Conservation (phyloP, 768 basidiomycete genomes). For the Mycena capillaripes region DNA sequence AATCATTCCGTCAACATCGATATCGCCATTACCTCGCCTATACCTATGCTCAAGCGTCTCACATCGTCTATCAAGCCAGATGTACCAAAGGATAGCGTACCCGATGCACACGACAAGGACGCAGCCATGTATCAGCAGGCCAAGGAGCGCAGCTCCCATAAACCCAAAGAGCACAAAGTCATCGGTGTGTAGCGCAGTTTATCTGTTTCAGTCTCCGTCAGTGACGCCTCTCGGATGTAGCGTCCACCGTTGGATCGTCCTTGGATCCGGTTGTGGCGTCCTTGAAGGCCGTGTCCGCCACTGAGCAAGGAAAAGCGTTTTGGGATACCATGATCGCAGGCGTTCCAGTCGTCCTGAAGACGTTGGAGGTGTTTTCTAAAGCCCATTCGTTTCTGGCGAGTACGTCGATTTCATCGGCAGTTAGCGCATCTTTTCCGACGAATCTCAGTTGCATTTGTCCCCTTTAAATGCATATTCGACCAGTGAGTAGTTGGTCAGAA, state of each 20-base stretch:
- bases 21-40: neutral
- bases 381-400: slow-evolving; percentile 26
- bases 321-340: neutral
- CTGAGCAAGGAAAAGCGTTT: neutral
- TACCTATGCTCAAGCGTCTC: neutral
- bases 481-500: neutral
- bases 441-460: slow-evolving; percentile 20
- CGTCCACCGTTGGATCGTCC: neutral
- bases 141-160: neutral
- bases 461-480: slow-evolving; percentile 17
- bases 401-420: neutral
- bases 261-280: neutral
- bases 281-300: neutral
- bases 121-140: neutral
- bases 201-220: neutral
- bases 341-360: neutral
- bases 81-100: neutral
- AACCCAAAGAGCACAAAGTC: neutral
- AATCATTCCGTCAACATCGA: neutral
- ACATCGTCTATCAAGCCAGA: neutral
- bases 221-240: neutral
- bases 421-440: neutral
- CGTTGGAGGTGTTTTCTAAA: neutral
- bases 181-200: neutral
- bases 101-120: neutral